These are phyloP conservation scores for Erucastrum elatum DNA, from an alignment of 345 rosid genomes.

Conservation along the genomic window DNA sequence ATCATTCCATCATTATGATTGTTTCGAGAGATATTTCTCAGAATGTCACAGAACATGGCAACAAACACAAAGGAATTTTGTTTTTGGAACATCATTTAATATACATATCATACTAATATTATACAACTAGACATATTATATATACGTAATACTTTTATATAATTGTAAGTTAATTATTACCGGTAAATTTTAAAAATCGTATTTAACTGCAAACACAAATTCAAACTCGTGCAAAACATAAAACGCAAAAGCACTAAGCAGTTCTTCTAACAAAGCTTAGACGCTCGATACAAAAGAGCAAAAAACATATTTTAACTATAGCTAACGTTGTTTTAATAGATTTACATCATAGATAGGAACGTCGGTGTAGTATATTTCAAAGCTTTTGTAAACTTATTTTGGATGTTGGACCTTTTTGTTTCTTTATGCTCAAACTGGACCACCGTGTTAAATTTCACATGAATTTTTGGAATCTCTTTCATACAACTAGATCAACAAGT, in stretches of 20 bases:
- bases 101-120: too few relatives aligned
- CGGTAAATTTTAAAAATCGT: neutral
- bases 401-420: constrained; percentile 20
- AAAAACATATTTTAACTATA: neutral
- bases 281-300: neutral
- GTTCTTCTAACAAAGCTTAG: neutral
- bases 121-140: too few relatives aligned
- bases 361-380: neutral
- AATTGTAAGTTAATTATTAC: neutral
- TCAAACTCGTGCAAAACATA: neutral
- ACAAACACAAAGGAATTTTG: neutral
- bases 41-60: neutral
- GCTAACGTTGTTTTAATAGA: neutral
- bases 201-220: neutral
- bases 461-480: constrained; percentile 16
- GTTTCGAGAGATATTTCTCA: neutral
- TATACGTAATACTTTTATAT: neutral
- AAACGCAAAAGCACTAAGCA: neutral
- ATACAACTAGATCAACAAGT: constrained; percentile 36
- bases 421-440: constrained; percentile 7
- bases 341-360: constrained; percentile 2
- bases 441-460: neutral
- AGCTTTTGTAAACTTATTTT: neutral
- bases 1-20: neutral
- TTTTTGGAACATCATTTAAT: neutral